phyloP scores from a whole-genome alignment of 1,284 basidiomycete genomes.

The Pterula multifida region DNA sequence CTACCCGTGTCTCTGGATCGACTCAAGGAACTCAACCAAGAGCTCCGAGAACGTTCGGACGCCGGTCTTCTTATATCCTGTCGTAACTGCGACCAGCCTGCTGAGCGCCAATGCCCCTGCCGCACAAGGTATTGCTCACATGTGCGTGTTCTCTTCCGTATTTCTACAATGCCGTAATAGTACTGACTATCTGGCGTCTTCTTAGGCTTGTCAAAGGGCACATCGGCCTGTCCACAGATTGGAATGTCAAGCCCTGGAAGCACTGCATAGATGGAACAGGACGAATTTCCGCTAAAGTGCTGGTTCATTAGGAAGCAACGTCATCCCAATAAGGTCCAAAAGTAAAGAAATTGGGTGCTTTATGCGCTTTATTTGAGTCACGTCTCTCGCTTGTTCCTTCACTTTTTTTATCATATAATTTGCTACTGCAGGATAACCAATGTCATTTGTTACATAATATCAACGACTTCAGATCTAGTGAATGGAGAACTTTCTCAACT shows the following conservation, averaged over 20 bases:
- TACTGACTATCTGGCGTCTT: neutral
- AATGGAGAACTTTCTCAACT: no score
- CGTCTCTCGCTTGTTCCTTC: neutral
- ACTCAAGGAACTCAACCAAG: conserved; percentile 11
- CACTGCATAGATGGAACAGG: neutral
- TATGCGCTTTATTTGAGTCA: neutral
- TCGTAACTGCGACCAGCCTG: neutral
- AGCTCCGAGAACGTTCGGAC: conserved; percentile 9
- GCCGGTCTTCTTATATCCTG: neutral
- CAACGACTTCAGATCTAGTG: neutral
- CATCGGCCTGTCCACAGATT: neutral
- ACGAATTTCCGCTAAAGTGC: neutral
- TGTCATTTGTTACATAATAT: neutral
- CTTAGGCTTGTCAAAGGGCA: neutral
- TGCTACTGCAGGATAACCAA: no score
- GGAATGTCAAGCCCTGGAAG: neutral
- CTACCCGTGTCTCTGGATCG: conserved; percentile 10
- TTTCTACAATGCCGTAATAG: neutral
- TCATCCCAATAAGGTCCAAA: no score
- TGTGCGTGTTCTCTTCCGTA: neutral
- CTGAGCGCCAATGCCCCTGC: neutral
- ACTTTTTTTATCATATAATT: neutral
- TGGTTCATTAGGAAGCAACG: neutral
- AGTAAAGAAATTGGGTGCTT: neutral
- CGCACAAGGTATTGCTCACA: neutral